Evolutionary conservation across 257 asterid species (phyloP).

Genomic region (Nyctanthes arbortristis): DNA sequence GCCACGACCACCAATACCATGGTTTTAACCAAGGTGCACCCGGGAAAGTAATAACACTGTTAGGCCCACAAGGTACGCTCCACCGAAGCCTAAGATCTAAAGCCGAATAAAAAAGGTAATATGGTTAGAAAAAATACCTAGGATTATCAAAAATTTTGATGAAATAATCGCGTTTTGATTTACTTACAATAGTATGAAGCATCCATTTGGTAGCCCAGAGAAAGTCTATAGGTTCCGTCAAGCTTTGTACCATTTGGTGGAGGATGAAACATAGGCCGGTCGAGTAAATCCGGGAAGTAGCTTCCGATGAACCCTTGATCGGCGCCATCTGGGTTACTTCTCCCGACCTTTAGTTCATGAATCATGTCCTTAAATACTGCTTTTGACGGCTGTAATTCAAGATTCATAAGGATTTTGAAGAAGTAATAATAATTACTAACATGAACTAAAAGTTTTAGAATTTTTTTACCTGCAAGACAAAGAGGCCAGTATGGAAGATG

Average conservation of each 20-base stretch:
- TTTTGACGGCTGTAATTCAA: conserved; percentile 66
- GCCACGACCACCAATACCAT: conserved; percentile 99
- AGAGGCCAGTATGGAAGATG: conserved; percentile 94
- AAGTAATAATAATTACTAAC: background rate
- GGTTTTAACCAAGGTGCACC: conserved; percentile 91
- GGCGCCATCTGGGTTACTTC: conserved; percentile 87
- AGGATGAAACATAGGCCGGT: conserved; percentile 70
- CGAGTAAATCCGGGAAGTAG: conserved; percentile 73
- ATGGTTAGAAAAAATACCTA: background rate
- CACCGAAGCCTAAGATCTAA: conserved; percentile 81
- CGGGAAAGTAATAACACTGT: conserved; percentile 88
- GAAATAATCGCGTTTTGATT: background rate
- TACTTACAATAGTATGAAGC: conserved; percentile 92
- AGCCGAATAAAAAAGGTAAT: conserved; percentile 1
- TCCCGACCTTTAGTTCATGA: conserved; percentile 56
- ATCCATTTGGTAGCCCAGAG: conserved; percentile 95
- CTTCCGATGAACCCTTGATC: conserved; percentile 86
- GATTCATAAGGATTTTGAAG: conserved; percentile 6
- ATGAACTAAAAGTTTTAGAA: background rate
- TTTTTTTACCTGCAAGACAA: conserved; percentile 74
- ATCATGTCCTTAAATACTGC: conserved; percentile 77
- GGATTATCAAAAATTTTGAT: background rate
- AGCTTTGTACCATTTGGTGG: conserved; percentile 67
- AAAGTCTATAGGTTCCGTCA: conserved; percentile 72
- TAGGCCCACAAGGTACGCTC: conserved; percentile 91